Evolutionary conservation across 1,284 basidiomycete genomes (phyloP).

Genomic region (Rhizoctonia solani): DNA sequence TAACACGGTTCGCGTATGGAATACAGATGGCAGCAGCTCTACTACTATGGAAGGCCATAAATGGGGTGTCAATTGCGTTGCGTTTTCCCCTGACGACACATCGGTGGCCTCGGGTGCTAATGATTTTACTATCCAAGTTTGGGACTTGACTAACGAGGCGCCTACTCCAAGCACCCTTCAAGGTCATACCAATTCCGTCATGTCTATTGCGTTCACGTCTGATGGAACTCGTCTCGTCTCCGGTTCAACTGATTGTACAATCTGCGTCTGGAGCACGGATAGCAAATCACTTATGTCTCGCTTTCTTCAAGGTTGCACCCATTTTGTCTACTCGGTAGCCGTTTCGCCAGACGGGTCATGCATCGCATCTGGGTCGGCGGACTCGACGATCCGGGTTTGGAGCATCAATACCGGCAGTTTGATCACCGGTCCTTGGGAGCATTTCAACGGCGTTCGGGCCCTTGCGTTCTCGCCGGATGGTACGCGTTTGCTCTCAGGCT

Average conservation of each 20-base stretch:
- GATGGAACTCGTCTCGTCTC: neutral
- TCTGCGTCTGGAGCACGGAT: neutral
- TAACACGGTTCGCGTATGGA: neutral
- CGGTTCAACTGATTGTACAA: neutral
- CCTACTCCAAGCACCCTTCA: neutral
- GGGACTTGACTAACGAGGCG: neutral
- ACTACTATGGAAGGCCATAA: neutral
- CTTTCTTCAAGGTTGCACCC: neutral
- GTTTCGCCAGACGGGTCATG: neutral
- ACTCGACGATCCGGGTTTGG: neutral
- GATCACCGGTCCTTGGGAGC: neutral
- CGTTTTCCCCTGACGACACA: constrained; percentile 17
- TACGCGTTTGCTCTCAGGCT: neutral
- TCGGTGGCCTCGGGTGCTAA: neutral
- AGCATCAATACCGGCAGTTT: neutral
- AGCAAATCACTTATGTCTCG: neutral
- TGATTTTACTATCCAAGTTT: neutral
- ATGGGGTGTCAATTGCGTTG: neutral
- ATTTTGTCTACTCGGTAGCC: neutral
- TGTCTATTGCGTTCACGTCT: neutral
- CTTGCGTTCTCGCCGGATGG: neutral
- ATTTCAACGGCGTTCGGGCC: neutral
- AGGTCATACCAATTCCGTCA: neutral
- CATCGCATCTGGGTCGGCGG: neutral
- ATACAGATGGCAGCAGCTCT: neutral